These are phyloP conservation scores for Hypoxylon sp. DNA, from an alignment of 2,329 filamentous ascomycete species.

Conservation along the genomic window DNA sequence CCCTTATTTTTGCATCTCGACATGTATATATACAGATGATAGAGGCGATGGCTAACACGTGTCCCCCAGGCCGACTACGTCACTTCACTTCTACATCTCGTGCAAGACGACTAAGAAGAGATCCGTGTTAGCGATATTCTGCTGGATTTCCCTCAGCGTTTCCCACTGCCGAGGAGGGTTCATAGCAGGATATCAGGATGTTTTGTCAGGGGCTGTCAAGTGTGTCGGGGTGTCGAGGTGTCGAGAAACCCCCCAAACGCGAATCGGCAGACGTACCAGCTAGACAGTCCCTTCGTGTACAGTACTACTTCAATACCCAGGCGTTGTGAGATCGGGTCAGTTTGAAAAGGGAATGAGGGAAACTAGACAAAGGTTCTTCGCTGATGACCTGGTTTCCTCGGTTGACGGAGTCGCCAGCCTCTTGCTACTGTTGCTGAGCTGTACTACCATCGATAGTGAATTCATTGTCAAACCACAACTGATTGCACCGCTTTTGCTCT, in stretches of 20 bases:
- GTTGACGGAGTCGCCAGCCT: not conserved
- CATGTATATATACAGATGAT: not conserved
- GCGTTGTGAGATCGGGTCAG: conserved; percentile 32
- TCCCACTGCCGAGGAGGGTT: not conserved
- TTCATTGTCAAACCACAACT: not conserved
- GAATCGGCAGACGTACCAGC: not conserved
- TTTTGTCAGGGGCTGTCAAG: not conserved
- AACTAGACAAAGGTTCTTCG: not conserved
- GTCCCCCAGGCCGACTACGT: conserved; percentile 33
- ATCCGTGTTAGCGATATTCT: not conserved
- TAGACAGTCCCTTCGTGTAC: not conserved
- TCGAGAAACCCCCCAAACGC: not conserved
- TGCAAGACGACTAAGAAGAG: conserved; percentile 33
- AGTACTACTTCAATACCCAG: conserved; percentile 39
- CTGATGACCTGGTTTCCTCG: not conserved
- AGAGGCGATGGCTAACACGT: conserved; percentile 3
- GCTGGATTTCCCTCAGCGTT: not conserved
- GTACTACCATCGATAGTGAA: too few species aligned
- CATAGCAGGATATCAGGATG: not conserved
- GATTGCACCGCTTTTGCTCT: too few species aligned
- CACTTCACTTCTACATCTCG: conserved; percentile 36
- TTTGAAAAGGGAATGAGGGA: not conserved
- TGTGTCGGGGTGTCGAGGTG: not conserved
- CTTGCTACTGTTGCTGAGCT: not conserved
- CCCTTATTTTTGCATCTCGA: not conserved